A percentile compares a stretch with the other conserved stretches of the same genome.
These are phyloP conservation scores for Erodium moschatum DNA, from an alignment of 441 rosid genomes.

Conservation along the genomic window DNA sequence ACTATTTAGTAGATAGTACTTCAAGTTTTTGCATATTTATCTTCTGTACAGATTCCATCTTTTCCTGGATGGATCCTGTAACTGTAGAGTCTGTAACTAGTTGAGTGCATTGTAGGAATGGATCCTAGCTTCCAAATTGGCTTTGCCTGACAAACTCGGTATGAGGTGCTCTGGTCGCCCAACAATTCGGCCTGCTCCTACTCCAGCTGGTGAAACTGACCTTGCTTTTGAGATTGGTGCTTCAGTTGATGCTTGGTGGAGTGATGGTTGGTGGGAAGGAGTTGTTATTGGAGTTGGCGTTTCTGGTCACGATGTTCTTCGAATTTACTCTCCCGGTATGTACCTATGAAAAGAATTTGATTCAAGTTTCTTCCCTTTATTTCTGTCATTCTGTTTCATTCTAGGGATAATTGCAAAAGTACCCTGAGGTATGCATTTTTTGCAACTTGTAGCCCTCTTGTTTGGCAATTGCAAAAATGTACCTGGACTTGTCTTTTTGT, in stretches of 20 bases:
- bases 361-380: constrained; percentile 11
- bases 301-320: constrained; percentile 33
- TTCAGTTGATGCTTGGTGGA: constrained; percentile 98
- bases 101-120: constrained; percentile 55
- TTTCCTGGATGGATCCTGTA: no score
- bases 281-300: constrained; percentile 40
- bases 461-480: no score
- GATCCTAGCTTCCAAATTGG: constrained; percentile 62
- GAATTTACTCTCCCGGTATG: constrained; percentile 70
- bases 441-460: no score
- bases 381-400: constrained; percentile 1
- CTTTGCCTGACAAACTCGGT: constrained; percentile 71
- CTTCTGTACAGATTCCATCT: no score
- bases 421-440: no score
- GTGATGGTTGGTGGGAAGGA: constrained; percentile 99
- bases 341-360: constrained; percentile 13
- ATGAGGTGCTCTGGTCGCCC: constrained; percentile 65
- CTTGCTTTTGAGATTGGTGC: constrained; percentile 40
- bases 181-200: constrained; percentile 63
- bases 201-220: constrained; percentile 27
- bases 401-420: background rate
- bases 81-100: constrained; percentile 10
- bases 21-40: background rate
- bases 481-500: no score
- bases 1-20: background rate